Conservation (phyloP, 306 rosid species). For the Sindora glabra region DNA sequence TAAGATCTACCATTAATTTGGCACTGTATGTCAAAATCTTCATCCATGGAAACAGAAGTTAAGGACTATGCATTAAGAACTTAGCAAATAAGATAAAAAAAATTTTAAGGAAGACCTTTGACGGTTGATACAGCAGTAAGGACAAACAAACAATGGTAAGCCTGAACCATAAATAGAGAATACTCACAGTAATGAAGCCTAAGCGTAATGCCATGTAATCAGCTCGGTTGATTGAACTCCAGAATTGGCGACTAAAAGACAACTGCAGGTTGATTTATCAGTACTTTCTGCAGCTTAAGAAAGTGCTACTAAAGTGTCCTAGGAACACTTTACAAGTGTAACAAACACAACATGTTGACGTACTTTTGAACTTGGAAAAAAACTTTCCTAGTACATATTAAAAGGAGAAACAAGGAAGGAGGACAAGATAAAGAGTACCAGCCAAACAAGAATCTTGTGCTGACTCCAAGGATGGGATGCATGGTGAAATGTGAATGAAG, state of each 20-base stretch:
- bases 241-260: conserved; percentile 89
- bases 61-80: neutral
- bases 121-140: neutral
- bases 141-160: neutral
- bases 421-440: conserved; percentile 48
- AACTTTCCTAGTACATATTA: too few species aligned
- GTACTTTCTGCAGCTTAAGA: neutral
- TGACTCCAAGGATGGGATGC: conserved; percentile 91
- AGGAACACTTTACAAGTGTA: neutral
- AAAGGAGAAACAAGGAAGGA: neutral
- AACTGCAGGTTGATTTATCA: conserved; percentile 47
- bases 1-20: neutral
- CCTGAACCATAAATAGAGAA: neutral
- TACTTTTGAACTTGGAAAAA: neutral
- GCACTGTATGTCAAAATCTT: neutral
- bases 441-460: conserved; percentile 77
- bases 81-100: neutral
- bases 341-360: neutral
- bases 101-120: neutral
- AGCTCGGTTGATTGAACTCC: conserved; percentile 79
- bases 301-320: neutral
- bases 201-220: conserved; percentile 90
- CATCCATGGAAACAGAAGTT: neutral
- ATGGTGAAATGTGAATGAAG: conserved; percentile 58
- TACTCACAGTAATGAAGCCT: conserved; percentile 74